Percentiles rank a stretch among this genome's conserved stretches.
Conservation (phyloP, 768 basidiomycete genomes). For the Mycena latifolia region DNA sequence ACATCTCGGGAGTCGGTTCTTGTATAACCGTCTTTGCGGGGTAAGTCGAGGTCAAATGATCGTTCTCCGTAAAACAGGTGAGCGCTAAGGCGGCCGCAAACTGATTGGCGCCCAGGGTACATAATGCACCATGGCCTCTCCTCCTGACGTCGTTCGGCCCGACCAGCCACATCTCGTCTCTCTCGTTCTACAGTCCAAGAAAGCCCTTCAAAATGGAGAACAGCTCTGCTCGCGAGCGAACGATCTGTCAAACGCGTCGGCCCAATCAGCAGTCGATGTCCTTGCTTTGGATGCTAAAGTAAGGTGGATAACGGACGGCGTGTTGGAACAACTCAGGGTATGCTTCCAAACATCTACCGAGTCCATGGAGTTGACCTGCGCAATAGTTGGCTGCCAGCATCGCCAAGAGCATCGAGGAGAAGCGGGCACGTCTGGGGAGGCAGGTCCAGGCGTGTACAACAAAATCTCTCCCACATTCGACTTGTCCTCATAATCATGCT, state of each 20-base stretch:
- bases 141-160: slow-evolving; percentile 39
- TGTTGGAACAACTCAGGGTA: slow-evolving; percentile 83
- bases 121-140: slow-evolving; percentile 27
- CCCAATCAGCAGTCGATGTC: slow-evolving; percentile 76
- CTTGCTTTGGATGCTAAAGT: slow-evolving; percentile 86
- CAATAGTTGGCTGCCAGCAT: slow-evolving; percentile 77
- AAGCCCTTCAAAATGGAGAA: slow-evolving; percentile 83
- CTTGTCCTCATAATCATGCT: slow-evolving; percentile 1
- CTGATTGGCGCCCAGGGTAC: not conserved
- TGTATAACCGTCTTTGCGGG: slow-evolving; percentile 3
- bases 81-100: not conserved
- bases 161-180: slow-evolving; percentile 77
- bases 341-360: not conserved
- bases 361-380: not conserved
- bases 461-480: slow-evolving; percentile 1
- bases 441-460: slow-evolving; percentile 67
- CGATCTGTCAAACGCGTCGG: slow-evolving; percentile 71
- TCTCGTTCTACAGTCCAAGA: slow-evolving; percentile 85
- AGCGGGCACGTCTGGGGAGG: slow-evolving; percentile 69
- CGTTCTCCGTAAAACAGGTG: not conserved
- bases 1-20: slow-evolving; percentile 5
- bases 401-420: slow-evolving; percentile 81
- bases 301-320: slow-evolving; percentile 80
- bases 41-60: not conserved
- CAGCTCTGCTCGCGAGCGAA: slow-evolving; percentile 80